Conservation (phyloP, 2,329 filamentous ascomycete genomes). For the Bipolaris gigantea region DNA sequence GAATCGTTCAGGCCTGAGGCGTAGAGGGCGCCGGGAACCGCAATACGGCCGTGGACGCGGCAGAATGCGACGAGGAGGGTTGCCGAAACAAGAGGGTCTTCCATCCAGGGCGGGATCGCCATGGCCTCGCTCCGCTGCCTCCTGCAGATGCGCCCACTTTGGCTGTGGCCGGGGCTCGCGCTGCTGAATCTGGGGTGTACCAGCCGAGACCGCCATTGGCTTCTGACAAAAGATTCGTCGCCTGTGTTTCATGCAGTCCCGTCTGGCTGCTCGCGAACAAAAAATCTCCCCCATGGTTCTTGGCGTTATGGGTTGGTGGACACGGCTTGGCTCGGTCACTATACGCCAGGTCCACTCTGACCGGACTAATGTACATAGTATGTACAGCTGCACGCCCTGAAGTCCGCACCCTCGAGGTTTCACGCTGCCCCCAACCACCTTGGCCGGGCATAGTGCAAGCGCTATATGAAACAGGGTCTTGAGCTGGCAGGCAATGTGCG, state of each 20-base stretch:
- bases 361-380: conserved; percentile 3
- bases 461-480: neutral
- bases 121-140: conserved; percentile 6
- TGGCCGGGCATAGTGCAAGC: neutral
- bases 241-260: conserved; percentile 9
- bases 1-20: neutral
- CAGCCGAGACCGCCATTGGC: conserved; percentile 7
- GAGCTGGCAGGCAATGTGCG: neutral
- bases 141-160: conserved; percentile 12
- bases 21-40: conserved; percentile 14
- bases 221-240: conserved; percentile 7
- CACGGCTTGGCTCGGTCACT: neutral
- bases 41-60: conserved; percentile 15
- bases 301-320: neutral
- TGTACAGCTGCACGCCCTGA: neutral
- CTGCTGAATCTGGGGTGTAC: conserved; percentile 15
- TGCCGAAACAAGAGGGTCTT: conserved; percentile 24
- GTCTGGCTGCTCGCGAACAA: neutral
- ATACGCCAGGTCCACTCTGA: conserved; percentile 6
- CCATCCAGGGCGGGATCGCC: conserved; percentile 23
- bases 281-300: neutral
- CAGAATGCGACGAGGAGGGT: conserved; percentile 20
- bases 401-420: neutral
- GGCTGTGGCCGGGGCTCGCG: conserved; percentile 18
- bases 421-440: neutral